Base-by-base conservation (phyloP, 2,329 filamentous ascomycete species). In the Trematosphaeria pertusa region DNA sequence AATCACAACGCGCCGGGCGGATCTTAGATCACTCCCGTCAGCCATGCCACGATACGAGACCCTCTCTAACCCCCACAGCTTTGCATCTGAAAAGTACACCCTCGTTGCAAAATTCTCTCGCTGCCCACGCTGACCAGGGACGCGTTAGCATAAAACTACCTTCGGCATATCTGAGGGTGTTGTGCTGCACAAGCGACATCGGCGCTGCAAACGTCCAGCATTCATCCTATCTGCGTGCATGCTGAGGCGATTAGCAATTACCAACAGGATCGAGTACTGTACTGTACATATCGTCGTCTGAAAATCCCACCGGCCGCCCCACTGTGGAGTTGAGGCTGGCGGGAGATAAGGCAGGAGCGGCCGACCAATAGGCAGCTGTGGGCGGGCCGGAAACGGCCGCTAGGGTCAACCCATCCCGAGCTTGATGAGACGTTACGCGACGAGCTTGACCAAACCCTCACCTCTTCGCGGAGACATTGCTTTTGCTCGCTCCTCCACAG, bases 261-360 rank as follows among this genome's bases (percentile, higher is more conserved):
- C 8, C 12, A 28, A 28, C 24, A 12, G 24, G 24, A 7, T 35
- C 12, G 1, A 17, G n/a, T n/a, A n/a, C n/a, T n/a, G n/a, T n/a
- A n/a, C n/a, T n/a, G n/a, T n/a, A n/a, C n/a, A n/a, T n/a, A n/a
- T n/a, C n/a, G n/a, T n/a, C n/a, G n/a, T n/a, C n/a, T n/a, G 24
- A 28, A 28, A 28, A 28, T 28, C 12, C 28, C 6, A 41, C 32
- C 38, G 19, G 21, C 15, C 37, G 40, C 33, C 30, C 37, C 41
- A 35, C 48, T n/a, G 11, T 35, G 22, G 34, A 37, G 18, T 21
- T 42, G 15, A 42, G 41, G 42, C 42, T 46, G 44, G 21, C n/a
- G 26, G 8, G 32, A 57, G 59, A 62, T 62, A 62, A 62, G 59
- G 37, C 33, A n/a, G 31, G 11, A n/a, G 17, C 17, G 3, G 18